Base-by-base conservation (phyloP, 371 early-diverging fungal species). In the Dichotomocladium elegans region DNA sequence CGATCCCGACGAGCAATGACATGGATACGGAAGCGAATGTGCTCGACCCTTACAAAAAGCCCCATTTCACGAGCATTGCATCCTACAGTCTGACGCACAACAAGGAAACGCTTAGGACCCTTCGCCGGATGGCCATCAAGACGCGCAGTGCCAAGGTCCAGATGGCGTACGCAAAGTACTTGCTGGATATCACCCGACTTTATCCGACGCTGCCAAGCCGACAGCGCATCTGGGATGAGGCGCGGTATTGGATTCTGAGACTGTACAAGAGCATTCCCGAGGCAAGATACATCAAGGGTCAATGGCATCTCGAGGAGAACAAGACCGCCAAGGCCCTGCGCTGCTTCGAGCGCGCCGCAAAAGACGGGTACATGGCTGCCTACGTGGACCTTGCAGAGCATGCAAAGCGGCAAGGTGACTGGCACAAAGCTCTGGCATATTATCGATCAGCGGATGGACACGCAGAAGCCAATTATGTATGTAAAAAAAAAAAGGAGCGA, bases 361-460 rank as follows among this genome's bases (percentile, higher is more conserved):
- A 55, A 15, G 22, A 49, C 9, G 60, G 60, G 14, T 59, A 41
- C 24, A 37, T 29, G 28, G 22, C 21, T 5, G 56, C 56, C 4
- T 41, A 52, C 30, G 24, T 43, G 3, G 53, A 41, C n/a, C 27
- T 52, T 22, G 49, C 49, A 3, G 49, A 33, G 10, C 57, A 70
- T 73, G 25, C 79, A 79, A 43, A 79, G 78, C 31, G 21, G 50
- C 83, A 87, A 47, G 67, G 61, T 29, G 74, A 48, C 26, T 48
- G 49, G 49, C 21, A 67, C 47, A 83, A 86, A 47, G 83, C 93
- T 0, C 68, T 90, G 19, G 77, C 85, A 48, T 83, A 83, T 58
- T 93, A 88, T 72, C 77, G 81, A 61, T 81, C 80, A 60, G 88
- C 91, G 0, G 89, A 86, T 47, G 80, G 90, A 51, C 81, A 88